Conservation (phyloP, 176 grass and related monocot genomes). For the Eragrostis curvula region DNA sequence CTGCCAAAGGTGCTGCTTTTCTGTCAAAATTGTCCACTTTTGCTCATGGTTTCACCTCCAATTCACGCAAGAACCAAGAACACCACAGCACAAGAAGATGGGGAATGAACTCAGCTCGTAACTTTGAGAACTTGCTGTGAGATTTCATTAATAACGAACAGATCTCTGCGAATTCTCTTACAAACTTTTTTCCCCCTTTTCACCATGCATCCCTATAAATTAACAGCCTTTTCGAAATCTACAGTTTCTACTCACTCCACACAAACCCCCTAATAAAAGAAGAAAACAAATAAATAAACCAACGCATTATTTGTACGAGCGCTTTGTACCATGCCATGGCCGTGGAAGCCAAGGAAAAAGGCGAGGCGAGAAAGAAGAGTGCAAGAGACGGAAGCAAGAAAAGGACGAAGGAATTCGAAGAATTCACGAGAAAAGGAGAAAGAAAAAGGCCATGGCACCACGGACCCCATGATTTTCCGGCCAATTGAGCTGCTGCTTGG, state of each 20-base stretch:
- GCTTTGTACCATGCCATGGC: constrained; percentile 33
- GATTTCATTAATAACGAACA: constrained; percentile 17
- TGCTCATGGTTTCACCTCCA: not conserved
- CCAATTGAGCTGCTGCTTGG: not conserved
- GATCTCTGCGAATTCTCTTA: constrained; percentile 50
- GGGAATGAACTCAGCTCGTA: not conserved
- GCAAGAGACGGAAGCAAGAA: not conserved
- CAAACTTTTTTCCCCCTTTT: constrained; percentile 10
- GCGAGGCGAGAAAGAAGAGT: not conserved
- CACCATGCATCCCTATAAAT: constrained; percentile 34
- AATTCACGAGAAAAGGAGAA: not conserved
- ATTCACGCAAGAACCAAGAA: constrained; percentile 12
- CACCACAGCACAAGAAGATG: not conserved
- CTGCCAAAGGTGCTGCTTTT: not conserved
- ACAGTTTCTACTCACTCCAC: constrained; percentile 51
- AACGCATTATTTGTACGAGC: constrained; percentile 52
- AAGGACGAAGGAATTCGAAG: constrained; percentile 14
- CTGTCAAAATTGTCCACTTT: not conserved
- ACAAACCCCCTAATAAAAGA: constrained; percentile 11
- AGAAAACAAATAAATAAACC: constrained; percentile 4
- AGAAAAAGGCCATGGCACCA: not conserved
- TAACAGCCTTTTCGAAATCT: constrained; percentile 35
- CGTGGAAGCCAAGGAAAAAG: constrained; percentile 31
- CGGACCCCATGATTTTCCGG: constrained; percentile 9
- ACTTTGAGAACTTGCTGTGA: constrained; percentile 24